Base-by-base conservation (phyloP, 2,329 filamentous ascomycete genomes). In the Sclerotinia nivalis region DNA sequence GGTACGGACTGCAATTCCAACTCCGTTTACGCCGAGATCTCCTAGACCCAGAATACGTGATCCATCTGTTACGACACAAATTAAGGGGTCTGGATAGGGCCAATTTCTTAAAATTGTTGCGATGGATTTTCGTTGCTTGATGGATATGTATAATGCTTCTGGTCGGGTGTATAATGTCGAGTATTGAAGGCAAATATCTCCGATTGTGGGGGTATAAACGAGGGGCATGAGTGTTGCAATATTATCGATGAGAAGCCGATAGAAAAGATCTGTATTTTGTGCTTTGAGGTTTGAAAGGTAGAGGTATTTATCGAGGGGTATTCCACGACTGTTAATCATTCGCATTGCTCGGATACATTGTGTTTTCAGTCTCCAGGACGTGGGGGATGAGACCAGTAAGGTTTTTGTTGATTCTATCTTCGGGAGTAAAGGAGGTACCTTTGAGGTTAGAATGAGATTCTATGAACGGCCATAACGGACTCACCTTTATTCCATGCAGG, bases 131-230 rank as follows among this genome's bases (percentile, higher is more conserved):
- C 92, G 90, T 84, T 99, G 95, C 82, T 93, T 92, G 82, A 93
- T 97, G 72, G 94, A 97, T 74, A 99, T 92, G 84, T 98, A 99
- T 82, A 98, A 87, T 74, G 91, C 93, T 85, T 98, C 96, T 31
- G 96, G 94, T 75, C 94, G 91, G 71, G 94, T 96, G 85, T 97
- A 98, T 76, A 98, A 88, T 77, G 95, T 93, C 52, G 94, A 97
- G 88, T 97, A 99, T 82, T 95, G 91, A 79, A 97, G 85, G 84
- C 96, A 99, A 75, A 97, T 96, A 80, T 98, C 95, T 77, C 96
- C 96, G 77, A 99, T 93, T 78, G 92, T 94, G 59, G 92, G 92
- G 25, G 92, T 96, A 83, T 96, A 96, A 77, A 96, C 92, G 74
- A 95, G 84, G 62, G 92, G 92, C 82, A 93, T 94, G 75, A 95